Conservation (phyloP, 2,329 filamentous ascomycete genomes). For the Lasiodiplodia citricola region DNA sequence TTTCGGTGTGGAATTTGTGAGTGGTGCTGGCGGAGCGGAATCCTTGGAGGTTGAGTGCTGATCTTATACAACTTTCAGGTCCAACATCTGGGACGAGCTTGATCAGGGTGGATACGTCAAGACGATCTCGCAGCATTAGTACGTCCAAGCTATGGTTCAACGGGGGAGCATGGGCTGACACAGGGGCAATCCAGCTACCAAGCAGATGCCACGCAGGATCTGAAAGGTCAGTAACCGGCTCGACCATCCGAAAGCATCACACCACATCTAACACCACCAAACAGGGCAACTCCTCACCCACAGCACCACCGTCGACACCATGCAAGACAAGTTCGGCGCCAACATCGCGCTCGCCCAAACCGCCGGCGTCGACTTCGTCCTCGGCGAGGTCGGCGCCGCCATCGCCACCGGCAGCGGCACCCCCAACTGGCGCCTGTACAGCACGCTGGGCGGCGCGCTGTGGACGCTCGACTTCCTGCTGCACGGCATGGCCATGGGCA, state of each 20-base stretch:
- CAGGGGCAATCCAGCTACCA: neutral
- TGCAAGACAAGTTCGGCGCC: neutral
- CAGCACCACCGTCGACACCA: neutral
- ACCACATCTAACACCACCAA: too few species aligned
- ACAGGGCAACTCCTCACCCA: neutral
- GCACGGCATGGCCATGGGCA: constrained; percentile 9
- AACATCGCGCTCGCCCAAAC: neutral
- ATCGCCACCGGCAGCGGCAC: neutral
- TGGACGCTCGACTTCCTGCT: constrained; percentile 23
- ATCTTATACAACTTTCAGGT: neutral
- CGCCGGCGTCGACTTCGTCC: neutral
- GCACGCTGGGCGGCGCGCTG: constrained; percentile 15
- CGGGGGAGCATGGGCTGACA: too few species aligned
- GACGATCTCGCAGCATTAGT: constrained; percentile 13
- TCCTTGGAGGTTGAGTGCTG: neutral
- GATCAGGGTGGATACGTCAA: neutral
- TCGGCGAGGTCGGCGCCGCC: neutral
- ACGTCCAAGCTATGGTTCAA: neutral
- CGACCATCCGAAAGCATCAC: too few species aligned
- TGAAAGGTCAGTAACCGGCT: neutral
- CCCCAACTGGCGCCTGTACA: neutral
- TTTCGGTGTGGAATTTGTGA: neutral
- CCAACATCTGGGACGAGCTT: neutral
- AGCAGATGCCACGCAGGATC: neutral
- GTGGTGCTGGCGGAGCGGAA: neutral